phyloP scores from a whole-genome alignment of 2,329 filamentous ascomycete genomes.

The Phyllachora maydis region DNA sequence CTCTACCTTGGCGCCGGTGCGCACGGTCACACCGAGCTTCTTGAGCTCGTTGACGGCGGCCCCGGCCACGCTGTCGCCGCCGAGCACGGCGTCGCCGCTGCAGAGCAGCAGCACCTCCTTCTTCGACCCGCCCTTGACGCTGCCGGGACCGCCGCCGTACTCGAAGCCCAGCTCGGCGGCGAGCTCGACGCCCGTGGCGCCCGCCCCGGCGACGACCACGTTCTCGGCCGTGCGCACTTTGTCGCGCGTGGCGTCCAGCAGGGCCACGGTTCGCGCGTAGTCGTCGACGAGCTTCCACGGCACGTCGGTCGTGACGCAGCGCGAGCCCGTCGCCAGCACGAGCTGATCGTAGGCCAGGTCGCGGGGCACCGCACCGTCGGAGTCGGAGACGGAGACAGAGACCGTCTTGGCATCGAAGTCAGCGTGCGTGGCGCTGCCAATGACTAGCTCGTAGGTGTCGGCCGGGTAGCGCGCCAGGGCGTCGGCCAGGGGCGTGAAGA shows the following conservation, averaged over 20 bases:
- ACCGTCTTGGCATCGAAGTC: conserved; percentile 20
- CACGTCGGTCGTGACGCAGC: conserved; percentile 14
- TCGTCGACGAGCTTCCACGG: conserved; percentile 31
- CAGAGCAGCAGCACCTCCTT: conserved; percentile 28
- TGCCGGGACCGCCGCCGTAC: conserved; percentile 16
- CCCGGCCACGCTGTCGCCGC: conserved; percentile 19
- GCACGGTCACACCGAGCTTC: conserved; percentile 28
- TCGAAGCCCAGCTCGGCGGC: conserved; percentile 31
- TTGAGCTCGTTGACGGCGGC: conserved; percentile 25
- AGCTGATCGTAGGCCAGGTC: conserved; percentile 30
- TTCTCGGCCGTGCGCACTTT: conserved; percentile 22
- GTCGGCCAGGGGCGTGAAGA: conserved; percentile 25
- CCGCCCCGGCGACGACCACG: conserved; percentile 34
- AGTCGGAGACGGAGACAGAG: conserved; percentile 12
- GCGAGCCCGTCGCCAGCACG: conserved; percentile 33
- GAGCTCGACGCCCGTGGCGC: conserved; percentile 32
- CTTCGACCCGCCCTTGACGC: no score
- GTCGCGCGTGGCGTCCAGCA: conserved; percentile 18
- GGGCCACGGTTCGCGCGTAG: conserved; percentile 19
- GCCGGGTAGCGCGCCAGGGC: conserved; percentile 27
- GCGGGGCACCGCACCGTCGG: conserved; percentile 9
- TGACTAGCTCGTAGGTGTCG: conserved; percentile 26
- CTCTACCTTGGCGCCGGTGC: conserved; percentile 18
- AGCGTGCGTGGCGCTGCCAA: conserved; percentile 25
- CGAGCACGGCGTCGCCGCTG: conserved; percentile 17